Percentiles rank a stretch among this genome's conserved stretches.
These are phyloP conservation scores for Colletotrichum sidae DNA, from an alignment of 2,329 filamentous ascomycete species.

Conservation along the genomic window DNA sequence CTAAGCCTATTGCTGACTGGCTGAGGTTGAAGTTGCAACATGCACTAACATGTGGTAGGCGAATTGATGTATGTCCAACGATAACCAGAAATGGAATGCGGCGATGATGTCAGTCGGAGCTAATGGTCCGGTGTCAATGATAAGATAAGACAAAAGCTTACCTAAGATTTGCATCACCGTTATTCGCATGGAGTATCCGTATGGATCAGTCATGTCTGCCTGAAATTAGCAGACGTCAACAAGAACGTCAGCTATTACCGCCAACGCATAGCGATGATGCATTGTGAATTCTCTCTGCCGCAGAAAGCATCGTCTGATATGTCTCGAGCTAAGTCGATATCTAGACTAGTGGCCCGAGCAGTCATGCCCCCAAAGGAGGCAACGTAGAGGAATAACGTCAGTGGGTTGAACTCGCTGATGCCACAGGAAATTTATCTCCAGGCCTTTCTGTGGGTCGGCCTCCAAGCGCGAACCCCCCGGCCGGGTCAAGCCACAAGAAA, in stretches of 20 bases:
- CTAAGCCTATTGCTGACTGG: neutral
- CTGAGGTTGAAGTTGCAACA: neutral
- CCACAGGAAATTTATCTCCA: slow-evolving; percentile 7
- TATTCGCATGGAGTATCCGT: too few species aligned
- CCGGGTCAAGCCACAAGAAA: slow-evolving; percentile 16
- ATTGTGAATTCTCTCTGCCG: neutral
- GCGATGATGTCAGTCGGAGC: slow-evolving; percentile 30
- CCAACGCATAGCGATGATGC: slow-evolving; percentile 20
- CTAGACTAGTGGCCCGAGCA: slow-evolving; percentile 1
- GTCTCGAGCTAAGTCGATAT: neutral
- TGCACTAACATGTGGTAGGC: too few species aligned
- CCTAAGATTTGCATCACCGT: neutral
- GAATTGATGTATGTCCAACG: too few species aligned
- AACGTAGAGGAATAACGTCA: slow-evolving; percentile 25
- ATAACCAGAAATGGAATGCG: neutral
- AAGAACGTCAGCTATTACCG: neutral
- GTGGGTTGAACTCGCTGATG: slow-evolving; percentile 14
- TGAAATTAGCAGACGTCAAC: neutral
- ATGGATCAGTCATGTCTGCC: neutral
- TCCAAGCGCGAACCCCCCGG: neutral
- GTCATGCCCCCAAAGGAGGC: slow-evolving; percentile 2
- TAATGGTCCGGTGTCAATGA: neutral
- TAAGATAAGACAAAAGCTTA: slow-evolving; percentile 5
- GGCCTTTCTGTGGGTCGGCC: neutral
- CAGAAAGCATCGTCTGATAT: slow-evolving; percentile 1